Percentiles rank a stretch among this genome's conserved stretches.
phyloP scores from a whole-genome alignment of 257 asterid genomes.

The Haberlea rhodopensis region DNA sequence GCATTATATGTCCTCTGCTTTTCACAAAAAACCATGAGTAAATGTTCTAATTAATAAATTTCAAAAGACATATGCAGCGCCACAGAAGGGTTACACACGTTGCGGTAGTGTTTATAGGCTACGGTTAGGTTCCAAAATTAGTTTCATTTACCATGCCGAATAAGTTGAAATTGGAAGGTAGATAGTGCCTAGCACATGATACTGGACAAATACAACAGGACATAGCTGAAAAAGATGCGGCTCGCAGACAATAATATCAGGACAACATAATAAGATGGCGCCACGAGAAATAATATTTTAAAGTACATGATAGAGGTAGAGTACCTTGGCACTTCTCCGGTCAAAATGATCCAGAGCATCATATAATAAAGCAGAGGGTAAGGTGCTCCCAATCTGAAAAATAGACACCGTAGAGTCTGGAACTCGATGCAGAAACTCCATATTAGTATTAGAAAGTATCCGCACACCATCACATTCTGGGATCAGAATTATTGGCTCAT shows the following conservation, averaged over 20 bases:
- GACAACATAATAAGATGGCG: slow-evolving; percentile 6
- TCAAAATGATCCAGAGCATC: slow-evolving; percentile 98
- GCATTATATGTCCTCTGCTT: slow-evolving; percentile 23
- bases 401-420: slow-evolving; percentile 94
- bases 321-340: slow-evolving; percentile 89
- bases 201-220: slow-evolving; percentile 1
- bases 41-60: background rate
- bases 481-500: slow-evolving; percentile 78
- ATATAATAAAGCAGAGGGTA: slow-evolving; percentile 87
- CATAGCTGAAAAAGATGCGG: background rate
- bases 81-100: background rate
- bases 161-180: background rate
- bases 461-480: slow-evolving; percentile 96
- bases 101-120: background rate
- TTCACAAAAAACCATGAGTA: slow-evolving; percentile 8
- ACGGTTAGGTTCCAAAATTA: background rate
- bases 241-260: slow-evolving; percentile 7
- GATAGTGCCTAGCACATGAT: slow-evolving; percentile 7
- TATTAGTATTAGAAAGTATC: slow-evolving; percentile 69
- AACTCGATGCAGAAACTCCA: slow-evolving; percentile 94
- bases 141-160: slow-evolving; percentile 8
- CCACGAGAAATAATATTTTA: slow-evolving; percentile 15
- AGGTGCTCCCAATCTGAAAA: slow-evolving; percentile 93
- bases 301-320: slow-evolving; percentile 7
- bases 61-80: background rate